phyloP scores from a whole-genome alignment of 768 basidiomycete species.

The Jaapia argillacea region DNA sequence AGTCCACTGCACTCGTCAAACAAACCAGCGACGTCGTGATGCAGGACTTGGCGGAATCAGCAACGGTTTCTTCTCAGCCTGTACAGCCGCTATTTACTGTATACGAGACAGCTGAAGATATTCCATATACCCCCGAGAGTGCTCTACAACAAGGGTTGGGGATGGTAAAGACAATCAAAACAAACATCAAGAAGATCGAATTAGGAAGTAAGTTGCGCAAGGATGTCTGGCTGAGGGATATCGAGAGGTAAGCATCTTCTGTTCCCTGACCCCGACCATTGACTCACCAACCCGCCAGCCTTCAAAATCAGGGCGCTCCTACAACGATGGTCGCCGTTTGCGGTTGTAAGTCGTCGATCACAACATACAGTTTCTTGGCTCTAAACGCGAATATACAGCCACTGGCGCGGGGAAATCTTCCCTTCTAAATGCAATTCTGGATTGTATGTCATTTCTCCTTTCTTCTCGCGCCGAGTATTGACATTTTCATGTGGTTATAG shows the following conservation, averaged over 20 bases:
- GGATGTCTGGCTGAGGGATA: constrained; percentile 49
- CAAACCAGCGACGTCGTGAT: not conserved
- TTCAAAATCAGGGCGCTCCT: constrained; percentile 38
- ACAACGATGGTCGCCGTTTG: constrained; percentile 57
- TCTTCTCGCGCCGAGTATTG: not conserved
- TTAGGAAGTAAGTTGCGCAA: constrained; percentile 45
- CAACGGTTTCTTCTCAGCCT: not conserved
- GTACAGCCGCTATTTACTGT: constrained; percentile 22
- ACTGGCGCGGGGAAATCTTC: constrained; percentile 58
- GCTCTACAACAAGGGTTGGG: constrained; percentile 39
- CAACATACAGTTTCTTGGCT: not conserved
- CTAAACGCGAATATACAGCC: constrained; percentile 21
- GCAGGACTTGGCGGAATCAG: not conserved
- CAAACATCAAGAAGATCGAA: constrained; percentile 30
- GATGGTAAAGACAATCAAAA: constrained; percentile 42
- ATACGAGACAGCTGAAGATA: constrained; percentile 31
- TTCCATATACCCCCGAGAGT: constrained; percentile 36
- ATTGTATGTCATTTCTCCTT: constrained; percentile 26
- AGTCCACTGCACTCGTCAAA: too few species aligned
- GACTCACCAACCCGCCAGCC: constrained; percentile 19
- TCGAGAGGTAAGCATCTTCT: constrained; percentile 29
- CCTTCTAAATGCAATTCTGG: constrained; percentile 49
- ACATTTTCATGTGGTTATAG: constrained; percentile 23
- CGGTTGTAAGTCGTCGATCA: constrained; percentile 35
- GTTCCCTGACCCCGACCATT: not conserved